A percentile compares a stretch with the other conserved stretches of the same genome.
Conservation (phyloP, 257 asterid genomes). For the Solanum clarkiae region DNA sequence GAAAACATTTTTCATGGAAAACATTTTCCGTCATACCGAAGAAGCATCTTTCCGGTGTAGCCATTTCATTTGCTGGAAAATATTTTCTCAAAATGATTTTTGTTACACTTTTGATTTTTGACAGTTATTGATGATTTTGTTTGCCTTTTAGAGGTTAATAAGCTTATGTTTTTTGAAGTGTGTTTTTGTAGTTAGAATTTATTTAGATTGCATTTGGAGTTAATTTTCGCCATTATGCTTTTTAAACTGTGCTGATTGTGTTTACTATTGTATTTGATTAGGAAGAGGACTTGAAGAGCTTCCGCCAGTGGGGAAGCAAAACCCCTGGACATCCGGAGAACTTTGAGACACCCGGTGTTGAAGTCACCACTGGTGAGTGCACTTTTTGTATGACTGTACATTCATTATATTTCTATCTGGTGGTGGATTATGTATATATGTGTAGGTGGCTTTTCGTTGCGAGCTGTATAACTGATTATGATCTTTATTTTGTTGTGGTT, state of each 20-base stretch:
- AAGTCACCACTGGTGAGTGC: slow-evolving; percentile 78
- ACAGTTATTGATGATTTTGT: neutral
- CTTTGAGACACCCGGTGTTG: slow-evolving; percentile 85
- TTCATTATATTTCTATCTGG: neutral
- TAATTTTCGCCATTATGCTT: neutral
- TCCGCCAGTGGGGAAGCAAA: slow-evolving; percentile 82
- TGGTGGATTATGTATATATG: neutral
- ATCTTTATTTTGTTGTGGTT: slow-evolving; percentile 5
- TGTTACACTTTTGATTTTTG: neutral
- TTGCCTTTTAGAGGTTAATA: neutral
- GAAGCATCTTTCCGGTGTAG: neutral
- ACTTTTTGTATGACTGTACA: neutral
- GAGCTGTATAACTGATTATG: neutral
- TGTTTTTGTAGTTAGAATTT: neutral
- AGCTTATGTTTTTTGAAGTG: neutral
- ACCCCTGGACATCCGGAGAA: slow-evolving; percentile 93
- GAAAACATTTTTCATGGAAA: neutral
- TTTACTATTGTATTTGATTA: neutral
- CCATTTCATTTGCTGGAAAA: neutral
- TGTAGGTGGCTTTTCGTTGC: neutral
- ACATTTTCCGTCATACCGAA: neutral
- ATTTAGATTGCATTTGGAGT: slow-evolving; percentile 3
- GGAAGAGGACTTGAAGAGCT: slow-evolving; percentile 77
- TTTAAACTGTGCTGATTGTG: slow-evolving; percentile 1
- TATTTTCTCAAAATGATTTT: neutral